A percentile compares a stretch with the other conserved stretches of the same genome.
These are phyloP conservation scores for Monilinia aucupariae DNA, from an alignment of 2,329 filamentous ascomycete species.

Conservation along the genomic window DNA sequence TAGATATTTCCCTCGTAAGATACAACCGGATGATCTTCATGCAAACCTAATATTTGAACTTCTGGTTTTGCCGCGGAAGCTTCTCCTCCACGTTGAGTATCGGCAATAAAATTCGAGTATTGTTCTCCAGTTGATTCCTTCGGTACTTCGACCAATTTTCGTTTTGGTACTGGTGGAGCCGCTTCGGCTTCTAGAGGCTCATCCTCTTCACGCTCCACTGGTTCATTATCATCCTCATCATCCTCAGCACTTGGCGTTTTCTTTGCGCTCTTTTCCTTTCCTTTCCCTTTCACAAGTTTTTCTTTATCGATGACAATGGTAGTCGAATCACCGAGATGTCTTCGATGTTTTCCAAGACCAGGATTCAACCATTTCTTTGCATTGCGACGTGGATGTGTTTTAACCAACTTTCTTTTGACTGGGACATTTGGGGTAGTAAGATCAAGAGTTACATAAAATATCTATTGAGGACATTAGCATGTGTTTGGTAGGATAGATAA, in stretches of 20 bases:
- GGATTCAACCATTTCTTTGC: constrained; percentile 25
- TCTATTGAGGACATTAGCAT: constrained; percentile 39
- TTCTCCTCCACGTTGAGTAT: constrained; percentile 20
- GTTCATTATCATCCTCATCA: constrained; percentile 17
- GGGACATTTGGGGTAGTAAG: constrained; percentile 43
- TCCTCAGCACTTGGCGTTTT: constrained; percentile 6
- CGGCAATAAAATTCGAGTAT: constrained; percentile 2
- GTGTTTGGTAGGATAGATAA: not conserved
- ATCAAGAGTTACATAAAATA: constrained; percentile 59
- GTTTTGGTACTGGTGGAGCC: constrained; percentile 25
- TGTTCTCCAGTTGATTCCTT: not conserved
- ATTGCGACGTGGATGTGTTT: constrained; percentile 18
- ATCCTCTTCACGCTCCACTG: constrained; percentile 24
- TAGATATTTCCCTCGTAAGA: constrained; percentile 76
- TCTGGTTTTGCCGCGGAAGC: constrained; percentile 26
- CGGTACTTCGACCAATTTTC: not conserved
- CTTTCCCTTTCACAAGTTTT: not conserved
- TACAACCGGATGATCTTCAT: constrained; percentile 69
- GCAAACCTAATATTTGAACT: constrained; percentile 79
- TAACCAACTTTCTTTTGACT: constrained; percentile 20
- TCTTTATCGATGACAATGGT: constrained; percentile 8
- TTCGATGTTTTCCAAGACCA: constrained; percentile 14
- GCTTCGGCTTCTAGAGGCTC: constrained; percentile 31
- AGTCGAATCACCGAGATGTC: constrained; percentile 11
- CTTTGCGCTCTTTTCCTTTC: constrained; percentile 9